Evolutionary conservation across 495 filamentous ascomycete species (phyloP), one percentile per base, ranked within the genome.

Genomic region (Penicillium paradoxum): DNA sequence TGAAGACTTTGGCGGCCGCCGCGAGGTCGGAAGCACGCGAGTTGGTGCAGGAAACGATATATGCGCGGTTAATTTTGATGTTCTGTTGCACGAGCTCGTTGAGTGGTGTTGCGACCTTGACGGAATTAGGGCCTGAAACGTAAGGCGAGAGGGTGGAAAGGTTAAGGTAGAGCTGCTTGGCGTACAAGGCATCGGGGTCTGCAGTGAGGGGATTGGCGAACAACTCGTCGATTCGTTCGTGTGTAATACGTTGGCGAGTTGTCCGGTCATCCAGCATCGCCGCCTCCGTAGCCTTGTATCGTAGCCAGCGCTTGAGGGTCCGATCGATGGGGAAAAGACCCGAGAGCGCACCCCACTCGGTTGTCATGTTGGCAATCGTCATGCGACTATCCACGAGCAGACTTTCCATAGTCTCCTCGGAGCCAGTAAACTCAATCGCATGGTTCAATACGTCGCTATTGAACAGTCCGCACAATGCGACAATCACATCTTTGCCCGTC

Each of bases 401-500:
- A 62, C 82, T 92, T 14, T 67, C 45, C 75, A 97, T 78, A 0
- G 91, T 95, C 58, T 89, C 77, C 56, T 87, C 82, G 0, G 85
- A 82, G 0, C 91, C 92, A 6, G 82, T 83, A 62, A 97, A 96
- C 67, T 97, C 91, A 57, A 97, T 86, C 9, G 85, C 85, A 70
- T 96, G 90, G 69, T 97, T 98, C 7, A 97, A 75, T 0, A 96
- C 93, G 39, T 96, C 89, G 58, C 95, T 89, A 24, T 86, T 82
- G 74, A 97, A 95, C 10, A 96, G 68, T 6, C 86, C 88, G 56
- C 91, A 96, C 2, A 97, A 74, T 0, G 90, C 86, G 15, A 97
- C 83, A 63, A 98, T 97, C 15, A 96, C 86, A 70, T 98, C 92
- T 70, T 97, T 98, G 38, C 90, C 92, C 0, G 90, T 92, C 1